Evolutionary conservation across 192 early-diverging fungal species (phyloP).

Genomic region (Mortierella claussenii): DNA sequence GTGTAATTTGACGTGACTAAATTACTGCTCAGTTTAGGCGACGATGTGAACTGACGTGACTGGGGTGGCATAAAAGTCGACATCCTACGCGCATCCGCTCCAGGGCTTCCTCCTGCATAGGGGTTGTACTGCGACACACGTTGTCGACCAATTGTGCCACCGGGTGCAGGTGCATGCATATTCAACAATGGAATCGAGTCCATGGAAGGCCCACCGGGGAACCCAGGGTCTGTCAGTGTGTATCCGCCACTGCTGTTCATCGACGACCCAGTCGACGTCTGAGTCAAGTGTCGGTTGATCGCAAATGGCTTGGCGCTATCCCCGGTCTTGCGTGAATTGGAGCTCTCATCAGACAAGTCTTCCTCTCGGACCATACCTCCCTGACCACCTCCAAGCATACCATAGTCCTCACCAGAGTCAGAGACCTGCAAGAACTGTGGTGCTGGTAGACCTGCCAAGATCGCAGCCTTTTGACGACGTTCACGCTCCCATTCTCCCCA

Average conservation of each 20-base stretch:
- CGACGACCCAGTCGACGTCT: constrained; percentile 34
- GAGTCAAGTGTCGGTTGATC: constrained; percentile 14
- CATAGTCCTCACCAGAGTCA: constrained; percentile 44
- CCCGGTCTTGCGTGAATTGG: constrained; percentile 33
- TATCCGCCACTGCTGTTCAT: constrained; percentile 20
- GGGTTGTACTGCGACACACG: constrained; percentile 35
- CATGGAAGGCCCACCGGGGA: constrained; percentile 1
- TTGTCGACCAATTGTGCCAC: constrained; percentile 50
- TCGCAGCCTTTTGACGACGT: constrained; percentile 56
- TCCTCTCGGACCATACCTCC: constrained; percentile 20
- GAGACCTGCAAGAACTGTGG: constrained; percentile 48
- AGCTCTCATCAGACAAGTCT: constrained; percentile 46
- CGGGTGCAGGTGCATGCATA: constrained; percentile 43
- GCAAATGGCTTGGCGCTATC: constrained; percentile 46
- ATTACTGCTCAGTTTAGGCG: constrained; percentile 49
- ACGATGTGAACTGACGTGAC: constrained; percentile 41
- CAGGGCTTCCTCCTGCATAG: constrained; percentile 1
- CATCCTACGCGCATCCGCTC: constrained; percentile 26
- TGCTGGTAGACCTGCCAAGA: constrained; percentile 53
- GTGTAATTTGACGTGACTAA: constrained; percentile 35
- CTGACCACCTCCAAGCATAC: neutral
- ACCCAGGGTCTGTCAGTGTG: constrained; percentile 30
- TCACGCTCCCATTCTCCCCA: constrained; percentile 72
- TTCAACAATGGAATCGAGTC: constrained; percentile 51
- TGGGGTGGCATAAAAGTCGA: constrained; percentile 23